Conservation (phyloP, 2,329 filamentous ascomycete species). For the Ceratocystis huliohia region DNA sequence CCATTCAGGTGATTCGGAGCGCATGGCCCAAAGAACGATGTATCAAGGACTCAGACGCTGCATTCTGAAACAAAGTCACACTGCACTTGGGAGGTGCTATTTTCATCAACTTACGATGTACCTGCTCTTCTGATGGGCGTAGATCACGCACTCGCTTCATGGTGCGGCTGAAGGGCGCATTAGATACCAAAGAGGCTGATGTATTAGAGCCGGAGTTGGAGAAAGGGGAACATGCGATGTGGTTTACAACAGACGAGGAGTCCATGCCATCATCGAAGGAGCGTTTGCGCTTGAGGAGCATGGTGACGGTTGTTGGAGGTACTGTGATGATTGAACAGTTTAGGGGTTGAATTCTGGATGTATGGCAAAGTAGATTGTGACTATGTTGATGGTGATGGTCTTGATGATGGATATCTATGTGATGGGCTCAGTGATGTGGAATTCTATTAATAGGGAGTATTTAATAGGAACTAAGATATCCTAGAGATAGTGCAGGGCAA, state of each 20-base stretch:
- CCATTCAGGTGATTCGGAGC: constrained; percentile 18
- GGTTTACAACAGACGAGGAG: constrained; percentile 26
- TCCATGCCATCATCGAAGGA: constrained; percentile 41
- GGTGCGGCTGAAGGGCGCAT: constrained; percentile 36
- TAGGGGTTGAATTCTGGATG: too few relatives aligned
- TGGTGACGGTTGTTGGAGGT: constrained; percentile 24
- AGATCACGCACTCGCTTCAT: constrained; percentile 48
- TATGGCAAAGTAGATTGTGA: neutral
- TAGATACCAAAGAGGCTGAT: constrained; percentile 16
- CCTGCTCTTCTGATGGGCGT: constrained; percentile 42
- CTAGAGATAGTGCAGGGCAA: neutral
- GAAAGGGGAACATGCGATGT: neutral
- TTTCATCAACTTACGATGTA: constrained; percentile 38
- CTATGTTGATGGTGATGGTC: too few relatives aligned
- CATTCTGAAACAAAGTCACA: neutral
- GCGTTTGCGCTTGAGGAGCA: constrained; percentile 51
- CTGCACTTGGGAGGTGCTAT: neutral
- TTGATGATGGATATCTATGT: too few relatives aligned
- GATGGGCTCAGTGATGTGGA: too few relatives aligned
- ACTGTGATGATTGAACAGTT: neutral
- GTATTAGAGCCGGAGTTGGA: neutral
- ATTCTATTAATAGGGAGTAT: too few relatives aligned
- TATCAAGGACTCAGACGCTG: neutral
- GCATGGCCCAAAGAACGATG: neutral
- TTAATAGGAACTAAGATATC: too few relatives aligned